Evolutionary conservation across 352 stramenopile species (phyloP).

Genomic region (Globisporangium spinosum): DNA sequence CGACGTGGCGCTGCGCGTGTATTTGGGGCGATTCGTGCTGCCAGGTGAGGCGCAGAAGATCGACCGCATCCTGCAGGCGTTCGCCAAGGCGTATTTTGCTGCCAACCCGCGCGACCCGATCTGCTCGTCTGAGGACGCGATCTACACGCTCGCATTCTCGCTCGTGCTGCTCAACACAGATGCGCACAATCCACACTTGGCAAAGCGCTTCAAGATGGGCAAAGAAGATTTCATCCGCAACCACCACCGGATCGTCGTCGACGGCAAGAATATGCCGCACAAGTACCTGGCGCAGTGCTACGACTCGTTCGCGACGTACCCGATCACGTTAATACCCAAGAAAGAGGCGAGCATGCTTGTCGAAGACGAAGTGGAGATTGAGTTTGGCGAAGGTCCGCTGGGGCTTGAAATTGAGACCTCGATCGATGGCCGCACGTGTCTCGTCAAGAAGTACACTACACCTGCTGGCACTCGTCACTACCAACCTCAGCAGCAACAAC

Average conservation of each 20-base stretch:
- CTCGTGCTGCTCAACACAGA: conserved; percentile 80
- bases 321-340: conserved; percentile 57
- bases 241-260: conserved; percentile 47
- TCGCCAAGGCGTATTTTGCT: conserved; percentile 58
- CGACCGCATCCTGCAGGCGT: conserved; percentile 79
- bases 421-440: conserved; percentile 58
- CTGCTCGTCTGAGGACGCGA: conserved; percentile 64
- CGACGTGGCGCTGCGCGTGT: conserved; percentile 70
- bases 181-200: conserved; percentile 64
- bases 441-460: conserved; percentile 53
- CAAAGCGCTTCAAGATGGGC: conserved; percentile 68
- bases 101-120: conserved; percentile 48
- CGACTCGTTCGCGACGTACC: conserved; percentile 53
- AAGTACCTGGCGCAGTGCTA: conserved; percentile 55
- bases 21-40: conserved; percentile 63
- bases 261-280: conserved; percentile 39
- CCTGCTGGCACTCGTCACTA: not conserved
- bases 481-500: conserved; percentile 4
- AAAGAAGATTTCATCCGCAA: conserved; percentile 75
- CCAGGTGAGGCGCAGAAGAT: conserved; percentile 82
- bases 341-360: conserved; percentile 38
- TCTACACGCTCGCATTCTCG: conserved; percentile 79
- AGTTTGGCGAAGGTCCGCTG: conserved; percentile 48
- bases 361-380: conserved; percentile 60
- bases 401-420: conserved; percentile 79